Base-by-base conservation (phyloP, 345 rosid genomes). In the Iberis pinnata region DNA sequence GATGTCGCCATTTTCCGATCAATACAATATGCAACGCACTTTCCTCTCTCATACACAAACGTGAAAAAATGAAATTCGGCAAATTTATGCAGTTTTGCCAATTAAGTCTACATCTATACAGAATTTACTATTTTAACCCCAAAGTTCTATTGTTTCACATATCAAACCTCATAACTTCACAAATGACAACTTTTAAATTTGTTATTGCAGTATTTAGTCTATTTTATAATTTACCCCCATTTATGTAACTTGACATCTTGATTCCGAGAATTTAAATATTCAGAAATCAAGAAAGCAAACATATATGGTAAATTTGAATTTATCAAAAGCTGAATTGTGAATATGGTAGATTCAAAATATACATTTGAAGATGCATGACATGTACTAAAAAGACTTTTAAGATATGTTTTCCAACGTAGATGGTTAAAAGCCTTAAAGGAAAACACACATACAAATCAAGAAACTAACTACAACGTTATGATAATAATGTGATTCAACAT, bases 1-100 rank as follows among this genome's bases (percentile, higher is more conserved):
- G 56, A 63, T 26, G 76, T 66, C 76, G 73, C 70, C 71, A 70
- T 29, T 61, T 47, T 36, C 37, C 43, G 48, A 43, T 65, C 43
- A 18, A 36, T 27, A n/a, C n/a, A n/a, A n/a, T n/a, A n/a, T n/a
- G n/a, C n/a, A n/a, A n/a, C n/a, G n/a, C n/a, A n/a, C n/a, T 47
- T 39, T 2, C 40, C 33, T n/a, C 12, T 31, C 18, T 18, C 38
- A 46, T 18, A 26, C 32, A 25, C 47, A 29, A 11, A 46, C 49
- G 49, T 45, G 20, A 15, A 43, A 12, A 9, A 12, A 0, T 13
- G 11, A 9, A 32, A 26, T 18, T 43, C 18, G 19, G 12, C 20
- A 18, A 36, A 6, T 43, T 51, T 1, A 2, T 22, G 25, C 25
- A 22, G 6, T 22, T 22, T 22, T 22, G 25, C 6, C 25, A 22